Percentiles rank a stretch among this genome's conserved stretches.
Evolutionary conservation across 176 grass and related monocot genomes (phyloP).

Genomic region (Calamus simplicifolius): DNA sequence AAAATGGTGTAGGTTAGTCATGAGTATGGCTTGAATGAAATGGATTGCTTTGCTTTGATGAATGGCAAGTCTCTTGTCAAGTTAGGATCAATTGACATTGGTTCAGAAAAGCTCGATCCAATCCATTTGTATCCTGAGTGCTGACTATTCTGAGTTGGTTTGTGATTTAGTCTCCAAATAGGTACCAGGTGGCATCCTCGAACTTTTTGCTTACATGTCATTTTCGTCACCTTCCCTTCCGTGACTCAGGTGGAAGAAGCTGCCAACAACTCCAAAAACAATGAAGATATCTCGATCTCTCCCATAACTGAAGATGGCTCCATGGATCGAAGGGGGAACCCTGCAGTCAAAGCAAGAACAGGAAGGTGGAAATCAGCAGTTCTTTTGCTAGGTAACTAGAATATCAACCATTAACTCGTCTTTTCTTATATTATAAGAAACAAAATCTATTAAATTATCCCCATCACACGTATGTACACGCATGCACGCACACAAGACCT

Average conservation of each 20-base stretch:
- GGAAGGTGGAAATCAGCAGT: constrained; percentile 57
- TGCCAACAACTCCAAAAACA: neutral
- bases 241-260: constrained; percentile 13
- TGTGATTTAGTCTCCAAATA: neutral
- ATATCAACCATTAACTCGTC: too few species aligned
- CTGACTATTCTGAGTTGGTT: neutral
- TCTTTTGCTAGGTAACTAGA: constrained; percentile 53
- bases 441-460: neutral
- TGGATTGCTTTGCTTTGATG: too few species aligned
- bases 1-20: too few species aligned
- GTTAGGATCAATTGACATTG: too few species aligned
- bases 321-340: constrained; percentile 49
- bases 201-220: neutral
- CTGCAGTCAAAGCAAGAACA: constrained; percentile 41
- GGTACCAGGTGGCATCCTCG: neutral
- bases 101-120: too few species aligned
- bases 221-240: neutral
- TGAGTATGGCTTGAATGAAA: too few species aligned
- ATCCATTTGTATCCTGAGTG: too few species aligned
- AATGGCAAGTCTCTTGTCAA: too few species aligned
- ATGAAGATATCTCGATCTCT: constrained; percentile 15
- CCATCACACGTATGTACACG: too few species aligned
- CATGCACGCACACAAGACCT: too few species aligned
- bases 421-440: neutral
- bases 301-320: constrained; percentile 62